phyloP scores from a whole-genome alignment of 306 rosid species.

The Vigna nakashimae region DNA sequence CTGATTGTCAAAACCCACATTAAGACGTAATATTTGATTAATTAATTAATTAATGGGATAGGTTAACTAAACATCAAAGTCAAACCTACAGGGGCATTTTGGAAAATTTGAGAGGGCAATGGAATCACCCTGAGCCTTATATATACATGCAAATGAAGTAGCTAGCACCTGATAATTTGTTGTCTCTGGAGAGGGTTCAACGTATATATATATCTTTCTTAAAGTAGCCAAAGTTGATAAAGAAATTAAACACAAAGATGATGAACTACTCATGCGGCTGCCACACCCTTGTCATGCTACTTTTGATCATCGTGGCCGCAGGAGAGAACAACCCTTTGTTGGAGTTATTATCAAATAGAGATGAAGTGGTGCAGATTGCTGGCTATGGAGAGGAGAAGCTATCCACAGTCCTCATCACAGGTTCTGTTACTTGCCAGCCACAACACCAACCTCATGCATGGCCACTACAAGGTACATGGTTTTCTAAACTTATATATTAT shows the following conservation, averaged over 20 bases:
- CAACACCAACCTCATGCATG: conserved; percentile 61
- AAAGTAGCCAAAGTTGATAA: conserved; percentile 37
- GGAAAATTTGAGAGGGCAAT: conserved; percentile 11
- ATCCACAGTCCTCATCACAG: conserved; percentile 88
- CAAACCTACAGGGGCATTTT: conserved; percentile 49
- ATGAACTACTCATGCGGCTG: conserved; percentile 55
- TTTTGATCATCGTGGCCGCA: background rate
- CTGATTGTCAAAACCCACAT: too few species aligned
- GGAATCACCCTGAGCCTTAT: background rate
- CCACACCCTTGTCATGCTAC: conserved; percentile 32
- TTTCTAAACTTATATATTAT: background rate
- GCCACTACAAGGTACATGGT: conserved; percentile 72
- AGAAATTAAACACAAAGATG: conserved; percentile 35
- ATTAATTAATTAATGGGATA: background rate
- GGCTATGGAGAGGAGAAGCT: conserved; percentile 96
- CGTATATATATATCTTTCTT: conserved; percentile 15
- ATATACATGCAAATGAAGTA: conserved; percentile 27
- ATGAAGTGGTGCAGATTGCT: conserved; percentile 70
- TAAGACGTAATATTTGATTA: conserved; percentile 2
- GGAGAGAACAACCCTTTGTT: conserved; percentile 40
- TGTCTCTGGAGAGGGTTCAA: background rate
- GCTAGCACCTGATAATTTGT: conserved; percentile 14
- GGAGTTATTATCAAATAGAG: conserved; percentile 57
- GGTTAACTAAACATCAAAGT: conserved; percentile 31
- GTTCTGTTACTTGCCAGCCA: conserved; percentile 73